Evolutionary conservation across 108 stramenopile species (phyloP), one percentile per base, ranked within the genome.

Genomic region (Tribonema minus): DNA sequence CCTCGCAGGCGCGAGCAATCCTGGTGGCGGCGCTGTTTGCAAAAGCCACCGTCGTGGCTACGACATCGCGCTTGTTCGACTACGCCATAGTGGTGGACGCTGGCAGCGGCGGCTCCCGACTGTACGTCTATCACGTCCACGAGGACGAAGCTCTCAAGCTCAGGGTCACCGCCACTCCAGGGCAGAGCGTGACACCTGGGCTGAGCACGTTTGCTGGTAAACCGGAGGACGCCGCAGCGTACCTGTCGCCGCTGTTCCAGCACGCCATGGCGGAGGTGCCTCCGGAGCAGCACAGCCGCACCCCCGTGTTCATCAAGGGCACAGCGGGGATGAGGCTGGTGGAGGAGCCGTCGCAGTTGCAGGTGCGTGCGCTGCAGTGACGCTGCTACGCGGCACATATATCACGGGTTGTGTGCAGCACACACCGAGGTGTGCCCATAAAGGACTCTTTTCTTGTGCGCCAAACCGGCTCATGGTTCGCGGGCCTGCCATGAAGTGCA

Each of bases 321-420:
- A 85, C 85, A 3, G 85, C 85, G 6, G 85, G 85, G 20, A 84
- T 85, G 82, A 61, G 85, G 35, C 70, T 85, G 26, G 58, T 85
- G 25, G 37, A 82, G 1, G 61, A 75, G 27, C 80, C 70, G 32
- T 9, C 46, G 46, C 46, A 54, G 46, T 20, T 15, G 46, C 46
- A 54, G 46, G n/a, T n/a, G n/a, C n/a, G n/a, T n/a, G n/a, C n/a
- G n/a, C n/a, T n/a, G n/a, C n/a, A n/a, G n/a, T n/a, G n/a, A n/a
- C n/a, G n/a, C n/a, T n/a, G n/a, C n/a, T n/a, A n/a, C n/a, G n/a
- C n/a, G n/a, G n/a, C n/a, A n/a, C n/a, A n/a, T n/a, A n/a, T n/a
- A n/a, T n/a, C n/a, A n/a, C n/a, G n/a, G n/a, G n/a, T n/a, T n/a
- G n/a, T n/a, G n/a, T n/a, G n/a, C n/a, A n/a, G n/a, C n/a, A n/a